Base-by-base conservation (phyloP, 1,284 basidiomycete species). In the Sparassis latifolia region DNA sequence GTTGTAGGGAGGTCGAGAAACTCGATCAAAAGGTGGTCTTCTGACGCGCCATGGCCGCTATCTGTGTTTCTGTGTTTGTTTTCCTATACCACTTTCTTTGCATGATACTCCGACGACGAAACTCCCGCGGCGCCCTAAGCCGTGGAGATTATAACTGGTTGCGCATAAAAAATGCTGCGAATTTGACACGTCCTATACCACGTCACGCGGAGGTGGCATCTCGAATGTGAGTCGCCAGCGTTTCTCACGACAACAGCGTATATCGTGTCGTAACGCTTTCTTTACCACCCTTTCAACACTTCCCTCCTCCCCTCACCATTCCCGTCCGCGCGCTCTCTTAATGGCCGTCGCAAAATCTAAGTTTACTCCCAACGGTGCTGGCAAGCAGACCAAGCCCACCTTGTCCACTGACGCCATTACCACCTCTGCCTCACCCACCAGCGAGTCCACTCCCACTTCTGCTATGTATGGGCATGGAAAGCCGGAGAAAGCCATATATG, bases 1-100 rank as follows among this genome's bases (percentile, higher is more conserved):
- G 91, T 62, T 82, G 81, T 62, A 79, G 80, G 64, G 94, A 97
- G 72, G 88, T 95, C 49, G 81, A 82, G 70, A 86, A 85, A 68
- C 74, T 96, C 55, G 86, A 91, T 70, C 76, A 79, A 51, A 77
- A 80, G 56, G 72, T 89, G 60, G 71, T 84, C 56, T 84, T 89
- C 65, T 90, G 57, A 66, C 39, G 20, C 20, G 20, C 20, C 20
- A 20, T 20, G 20, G 20, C 20, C 20, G 20, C 20, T 20, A 20
- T 20, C 20, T 20, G 20, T 44, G 28, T 47, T 43, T 45, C 27
- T 39, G 12, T 46, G 30, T 47, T 52, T 46, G 47, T 46, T 48
- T 20, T 20, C 20, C 20, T 20, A 20, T 20, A 20, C 33, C 42
- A 40, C 32, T 50, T 43, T 32, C 42, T 51, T 44, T 33, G 39